phyloP scores from a whole-genome alignment of 345 rosid genomes.

The Populus davidiana region DNA sequence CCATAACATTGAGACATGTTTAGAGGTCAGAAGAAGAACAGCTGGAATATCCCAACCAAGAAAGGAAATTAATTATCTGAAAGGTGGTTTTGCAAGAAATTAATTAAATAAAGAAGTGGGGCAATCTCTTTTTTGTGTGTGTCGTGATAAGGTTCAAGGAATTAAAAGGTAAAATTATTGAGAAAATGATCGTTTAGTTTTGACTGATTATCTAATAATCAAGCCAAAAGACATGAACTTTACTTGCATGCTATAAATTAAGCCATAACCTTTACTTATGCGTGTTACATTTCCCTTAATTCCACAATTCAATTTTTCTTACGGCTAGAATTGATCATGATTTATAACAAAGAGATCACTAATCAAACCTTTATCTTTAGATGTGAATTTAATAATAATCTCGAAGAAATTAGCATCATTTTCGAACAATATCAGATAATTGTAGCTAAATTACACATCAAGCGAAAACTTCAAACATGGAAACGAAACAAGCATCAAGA shows the following conservation, averaged over 20 bases:
- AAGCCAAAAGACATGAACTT: no score
- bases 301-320: not conserved
- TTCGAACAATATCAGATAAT: not conserved
- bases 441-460: not conserved
- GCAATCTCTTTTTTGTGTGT: not conserved
- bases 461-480: not conserved
- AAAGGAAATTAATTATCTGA: not conserved
- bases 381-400: not conserved
- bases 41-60: not conserved
- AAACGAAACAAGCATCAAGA: not conserved
- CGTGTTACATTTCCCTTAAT: not conserved
- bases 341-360: not conserved
- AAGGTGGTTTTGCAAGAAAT: conserved; percentile 5
- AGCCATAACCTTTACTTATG: no score
- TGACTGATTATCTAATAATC: not conserved
- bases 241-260: not conserved
- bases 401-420: not conserved
- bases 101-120: not conserved
- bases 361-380: no score
- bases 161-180: not conserved
- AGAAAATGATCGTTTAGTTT: not conserved
- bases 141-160: not conserved
- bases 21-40: not conserved
- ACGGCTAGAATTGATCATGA: not conserved
- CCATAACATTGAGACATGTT: not conserved